A percentile compares a stretch with the other conserved stretches of the same genome.
phyloP scores from a whole-genome alignment of 2,329 filamentous ascomycete genomes.

The Stenocarpella maydis region DNA sequence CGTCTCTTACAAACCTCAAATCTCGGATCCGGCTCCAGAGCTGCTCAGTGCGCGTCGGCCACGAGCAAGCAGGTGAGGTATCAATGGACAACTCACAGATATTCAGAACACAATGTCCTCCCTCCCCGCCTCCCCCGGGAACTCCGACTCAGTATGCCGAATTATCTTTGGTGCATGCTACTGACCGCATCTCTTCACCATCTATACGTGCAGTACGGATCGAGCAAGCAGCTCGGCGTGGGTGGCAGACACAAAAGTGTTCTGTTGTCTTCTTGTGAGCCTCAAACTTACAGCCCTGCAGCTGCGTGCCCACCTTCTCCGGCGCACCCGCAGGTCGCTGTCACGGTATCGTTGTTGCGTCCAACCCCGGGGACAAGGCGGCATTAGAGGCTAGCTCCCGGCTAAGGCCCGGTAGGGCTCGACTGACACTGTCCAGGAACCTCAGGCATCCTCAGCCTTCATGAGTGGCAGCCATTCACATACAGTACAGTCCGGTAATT shows the following conservation, averaged over 20 bases:
- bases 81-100: neutral
- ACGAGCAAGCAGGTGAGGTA: neutral
- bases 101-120: neutral
- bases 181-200: neutral
- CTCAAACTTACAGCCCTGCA: neutral
- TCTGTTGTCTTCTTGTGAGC: neutral
- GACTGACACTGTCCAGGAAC: neutral
- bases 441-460: neutral
- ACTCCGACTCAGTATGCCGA: neutral
- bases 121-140: neutral
- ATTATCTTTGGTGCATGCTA: neutral
- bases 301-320: constrained; percentile 3
- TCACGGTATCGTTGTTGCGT: neutral
- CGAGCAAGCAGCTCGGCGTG: neutral
- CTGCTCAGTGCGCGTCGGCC: neutral
- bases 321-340: neutral
- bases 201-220: too few species aligned
- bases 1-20: neutral
- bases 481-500: neutral
- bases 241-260: neutral
- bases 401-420: constrained; percentile 5
- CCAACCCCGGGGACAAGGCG: constrained; percentile 12
- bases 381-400: constrained; percentile 17
- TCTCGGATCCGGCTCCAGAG: constrained; percentile 3
- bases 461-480: neutral